phyloP scores from a whole-genome alignment of 148 eudicot species.

The Silene uniflora region DNA sequence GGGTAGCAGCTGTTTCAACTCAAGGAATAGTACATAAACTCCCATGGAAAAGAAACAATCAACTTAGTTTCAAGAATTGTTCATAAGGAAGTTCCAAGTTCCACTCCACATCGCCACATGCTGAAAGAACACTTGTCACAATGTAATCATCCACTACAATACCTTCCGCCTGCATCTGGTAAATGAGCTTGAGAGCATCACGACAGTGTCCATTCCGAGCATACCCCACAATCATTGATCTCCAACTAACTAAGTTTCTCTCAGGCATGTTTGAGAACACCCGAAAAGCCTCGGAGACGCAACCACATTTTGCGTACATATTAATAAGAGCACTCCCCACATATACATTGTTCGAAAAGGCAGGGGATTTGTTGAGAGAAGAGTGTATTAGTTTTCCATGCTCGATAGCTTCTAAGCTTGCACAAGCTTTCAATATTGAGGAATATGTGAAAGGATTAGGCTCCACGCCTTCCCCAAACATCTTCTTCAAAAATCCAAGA shows the following conservation, averaged over 20 bases:
- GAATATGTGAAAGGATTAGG: slow-evolving; percentile 85
- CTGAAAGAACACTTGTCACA: slow-evolving; percentile 62
- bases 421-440: slow-evolving; percentile 84
- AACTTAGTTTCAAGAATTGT: slow-evolving; percentile 31
- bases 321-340: slow-evolving; percentile 75
- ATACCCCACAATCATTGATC: slow-evolving; percentile 71
- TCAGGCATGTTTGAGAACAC: slow-evolving; percentile 72
- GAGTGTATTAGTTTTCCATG: slow-evolving; percentile 77
- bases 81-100: slow-evolving; percentile 27
- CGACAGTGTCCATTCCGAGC: slow-evolving; percentile 64
- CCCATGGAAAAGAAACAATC: slow-evolving; percentile 4
- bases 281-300: slow-evolving; percentile 59
- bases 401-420: slow-evolving; percentile 46
- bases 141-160: slow-evolving; percentile 59
- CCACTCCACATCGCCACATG: slow-evolving; percentile 71
- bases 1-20: neutral
- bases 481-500: slow-evolving; percentile 62
- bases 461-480: slow-evolving; percentile 71
- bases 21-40: neutral
- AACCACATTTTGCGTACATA: slow-evolving; percentile 81
- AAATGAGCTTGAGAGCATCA: slow-evolving; percentile 79
- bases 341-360: slow-evolving; percentile 50
- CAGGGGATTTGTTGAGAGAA: slow-evolving; percentile 53
- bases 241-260: slow-evolving; percentile 73
- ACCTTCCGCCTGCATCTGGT: slow-evolving; percentile 75